Base-by-base conservation (phyloP, 176 grass and related monocot species). In the Eleusine coracana region DNA sequence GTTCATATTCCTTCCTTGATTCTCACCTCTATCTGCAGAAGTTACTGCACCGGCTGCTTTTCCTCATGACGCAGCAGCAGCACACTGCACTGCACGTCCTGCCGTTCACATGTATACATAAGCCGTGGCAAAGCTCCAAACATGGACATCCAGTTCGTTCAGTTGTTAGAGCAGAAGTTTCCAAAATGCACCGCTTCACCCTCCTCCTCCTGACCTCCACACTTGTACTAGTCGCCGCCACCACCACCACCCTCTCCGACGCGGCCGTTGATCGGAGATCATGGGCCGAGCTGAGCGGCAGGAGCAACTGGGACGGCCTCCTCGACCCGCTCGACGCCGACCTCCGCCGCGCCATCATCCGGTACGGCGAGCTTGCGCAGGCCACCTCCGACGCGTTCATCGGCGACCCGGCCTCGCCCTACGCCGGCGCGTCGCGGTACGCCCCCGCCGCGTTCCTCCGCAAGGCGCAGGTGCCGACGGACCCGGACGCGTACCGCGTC, bases 331-430 rank as follows among this genome's bases (percentile, higher is more conserved):
- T 94, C 54, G 83, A 94, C 83, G 40, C 49, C 39, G 85, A 82
- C 70, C 80, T 97, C 78, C 92, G 92, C 54, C 88, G 85, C 54
- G 13, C 75, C 39, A 20, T 97, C 25, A 86, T 97, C 86, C 83
- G 82, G 25, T 97, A 88, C 72, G 94, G 92, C 25, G 92, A 94
- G 82, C 74, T 97, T 67, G 82, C 79, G 15, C 92, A 97, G 85
- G 92, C 83, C 49, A 79, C 87, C 48, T 90, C 70, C 15, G 94
- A 94, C 82, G 89, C 80, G 74, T 92, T 97, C 87, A 90, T 86
- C 82, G 18, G 48, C 8, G 94, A 94, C 51, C 56, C 20, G 5
- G 82, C 76, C 20, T 97, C 94, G 13, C 90, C 92, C 2, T 79
- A 70, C 86, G 73, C 84, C 5, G 89, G 94, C 60, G 76, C 87